A percentile compares a stretch with the other conserved stretches of the same genome.
phyloP scores from a whole-genome alignment of 768 basidiomycete genomes.

The Leccinellum luteum region DNA sequence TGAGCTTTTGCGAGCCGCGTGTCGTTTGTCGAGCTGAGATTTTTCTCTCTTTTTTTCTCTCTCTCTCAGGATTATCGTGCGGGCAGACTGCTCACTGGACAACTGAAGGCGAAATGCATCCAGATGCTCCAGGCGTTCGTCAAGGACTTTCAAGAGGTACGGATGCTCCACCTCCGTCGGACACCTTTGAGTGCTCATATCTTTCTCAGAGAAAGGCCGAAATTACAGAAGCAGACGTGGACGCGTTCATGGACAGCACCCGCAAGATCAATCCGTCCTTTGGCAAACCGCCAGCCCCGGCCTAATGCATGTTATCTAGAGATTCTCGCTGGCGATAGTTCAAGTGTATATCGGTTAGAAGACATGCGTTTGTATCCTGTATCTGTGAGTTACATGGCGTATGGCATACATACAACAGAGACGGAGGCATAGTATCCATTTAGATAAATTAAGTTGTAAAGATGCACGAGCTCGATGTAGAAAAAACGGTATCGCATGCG shows the following conservation, averaged over 20 bases:
- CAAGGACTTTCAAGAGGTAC: constrained; percentile 78
- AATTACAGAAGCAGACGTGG: constrained; percentile 74
- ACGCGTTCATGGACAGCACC: constrained; percentile 74
- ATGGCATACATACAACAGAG: background rate
- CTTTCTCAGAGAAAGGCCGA: constrained; percentile 65
- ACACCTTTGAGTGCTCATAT: constrained; percentile 1
- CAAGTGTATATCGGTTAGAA: background rate
- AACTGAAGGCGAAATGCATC: constrained; percentile 90
- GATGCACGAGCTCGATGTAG: background rate
- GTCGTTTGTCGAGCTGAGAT: background rate
- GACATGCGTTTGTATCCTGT: constrained; percentile 2
- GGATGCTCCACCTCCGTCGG: constrained; percentile 9
- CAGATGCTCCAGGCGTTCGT: constrained; percentile 79
- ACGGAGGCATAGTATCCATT: constrained; percentile 2
- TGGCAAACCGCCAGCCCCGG: constrained; percentile 32
- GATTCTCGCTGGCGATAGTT: background rate
- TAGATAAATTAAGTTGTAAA: constrained; percentile 5
- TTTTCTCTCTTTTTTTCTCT: background rate
- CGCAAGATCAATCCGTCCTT: constrained; percentile 69
- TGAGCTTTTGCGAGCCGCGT: constrained; percentile 24
- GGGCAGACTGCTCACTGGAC: constrained; percentile 82
- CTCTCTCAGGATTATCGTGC: constrained; percentile 80
- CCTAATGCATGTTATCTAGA: background rate
- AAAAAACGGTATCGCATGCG: background rate
- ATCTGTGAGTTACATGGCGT: background rate